A percentile compares a stretch with the other conserved stretches of the same genome.
Evolutionary conservation across 2,329 filamentous ascomycete species (phyloP).

Genomic region (Nothomitra cinnamomea): DNA sequence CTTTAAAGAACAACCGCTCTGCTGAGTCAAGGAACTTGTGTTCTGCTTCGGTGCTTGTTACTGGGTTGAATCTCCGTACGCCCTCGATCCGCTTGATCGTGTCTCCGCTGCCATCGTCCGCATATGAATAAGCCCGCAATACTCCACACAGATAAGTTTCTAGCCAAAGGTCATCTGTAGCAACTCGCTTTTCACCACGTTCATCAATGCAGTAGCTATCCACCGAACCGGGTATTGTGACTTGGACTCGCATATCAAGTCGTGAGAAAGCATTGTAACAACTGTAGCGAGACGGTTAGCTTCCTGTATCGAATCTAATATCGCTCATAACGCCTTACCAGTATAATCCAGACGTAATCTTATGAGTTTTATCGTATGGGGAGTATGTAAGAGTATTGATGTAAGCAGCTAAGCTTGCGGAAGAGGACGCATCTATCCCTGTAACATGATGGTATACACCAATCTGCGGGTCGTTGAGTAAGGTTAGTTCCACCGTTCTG

Average conservation of each 20-base stretch:
- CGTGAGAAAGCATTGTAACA: conserved; percentile 99
- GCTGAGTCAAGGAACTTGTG: conserved; percentile 90
- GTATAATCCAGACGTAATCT: conserved; percentile 87
- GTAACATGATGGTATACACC: conserved; percentile 97
- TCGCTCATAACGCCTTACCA: conserved; percentile 41
- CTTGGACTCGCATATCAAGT: conserved; percentile 95
- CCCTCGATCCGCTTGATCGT: conserved; percentile 93
- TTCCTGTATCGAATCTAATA: background rate
- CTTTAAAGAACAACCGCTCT: conserved; percentile 87
- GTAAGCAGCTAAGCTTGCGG: conserved; percentile 89
- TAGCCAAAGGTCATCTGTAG: conserved; percentile 87
- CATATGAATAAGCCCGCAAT: conserved; percentile 85
- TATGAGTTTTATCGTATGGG: conserved; percentile 65
- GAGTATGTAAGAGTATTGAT: conserved; percentile 95
- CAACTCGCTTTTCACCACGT: conserved; percentile 82
- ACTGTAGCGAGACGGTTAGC: conserved; percentile 21
- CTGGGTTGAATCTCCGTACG: conserved; percentile 91
- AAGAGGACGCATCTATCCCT: conserved; percentile 91
- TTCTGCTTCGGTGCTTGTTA: conserved; percentile 95
- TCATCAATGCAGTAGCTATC: conserved; percentile 98
- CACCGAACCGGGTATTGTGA: conserved; percentile 89
- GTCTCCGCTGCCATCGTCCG: conserved; percentile 86
- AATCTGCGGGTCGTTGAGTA: conserved; percentile 33
- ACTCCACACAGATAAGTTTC: conserved; percentile 96
- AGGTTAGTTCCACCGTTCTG: background rate